A percentile compares a stretch with the other conserved stretches of the same genome.
These are phyloP conservation scores for Gastrolobium villosum DNA, from an alignment of 306 rosid species.

Conservation along the genomic window DNA sequence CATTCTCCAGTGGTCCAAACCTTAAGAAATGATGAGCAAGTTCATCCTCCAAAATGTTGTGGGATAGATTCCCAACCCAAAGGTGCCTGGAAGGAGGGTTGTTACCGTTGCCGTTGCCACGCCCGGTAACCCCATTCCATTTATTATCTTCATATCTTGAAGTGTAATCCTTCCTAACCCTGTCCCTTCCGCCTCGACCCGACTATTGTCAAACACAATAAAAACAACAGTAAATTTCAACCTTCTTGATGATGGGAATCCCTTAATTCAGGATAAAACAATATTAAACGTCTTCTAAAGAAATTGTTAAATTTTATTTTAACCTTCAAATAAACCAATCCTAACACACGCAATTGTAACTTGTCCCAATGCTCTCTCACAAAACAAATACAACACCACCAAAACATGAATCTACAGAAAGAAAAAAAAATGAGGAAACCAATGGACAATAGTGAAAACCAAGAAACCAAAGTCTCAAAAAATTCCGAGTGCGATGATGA, in stretches of 20 bases:
- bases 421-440: background rate
- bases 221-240: slow-evolving; percentile 21
- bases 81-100: slow-evolving; percentile 88
- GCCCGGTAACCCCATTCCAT: slow-evolving; percentile 49
- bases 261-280: no score
- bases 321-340: no score
- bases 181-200: slow-evolving; percentile 60
- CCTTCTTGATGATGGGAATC: background rate
- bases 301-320: no score
- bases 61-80: slow-evolving; percentile 92
- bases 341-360: no score
- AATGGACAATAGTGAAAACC: background rate
- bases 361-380: background rate
- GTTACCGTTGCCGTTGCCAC: slow-evolving; percentile 41
- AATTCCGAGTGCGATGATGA: background rate
- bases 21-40: slow-evolving; percentile 70
- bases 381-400: slow-evolving; percentile 21
- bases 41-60: slow-evolving; percentile 67
- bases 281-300: no score
- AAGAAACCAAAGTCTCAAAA: background rate
- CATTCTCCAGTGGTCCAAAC: slow-evolving; percentile 79
- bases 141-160: slow-evolving; percentile 55
- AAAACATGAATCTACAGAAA: background rate
- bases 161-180: slow-evolving; percentile 63
- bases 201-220: slow-evolving; percentile 50